phyloP scores from a whole-genome alignment of 192 early-diverging fungal genomes.

The Fimicolochytrium jonesii region DNA sequence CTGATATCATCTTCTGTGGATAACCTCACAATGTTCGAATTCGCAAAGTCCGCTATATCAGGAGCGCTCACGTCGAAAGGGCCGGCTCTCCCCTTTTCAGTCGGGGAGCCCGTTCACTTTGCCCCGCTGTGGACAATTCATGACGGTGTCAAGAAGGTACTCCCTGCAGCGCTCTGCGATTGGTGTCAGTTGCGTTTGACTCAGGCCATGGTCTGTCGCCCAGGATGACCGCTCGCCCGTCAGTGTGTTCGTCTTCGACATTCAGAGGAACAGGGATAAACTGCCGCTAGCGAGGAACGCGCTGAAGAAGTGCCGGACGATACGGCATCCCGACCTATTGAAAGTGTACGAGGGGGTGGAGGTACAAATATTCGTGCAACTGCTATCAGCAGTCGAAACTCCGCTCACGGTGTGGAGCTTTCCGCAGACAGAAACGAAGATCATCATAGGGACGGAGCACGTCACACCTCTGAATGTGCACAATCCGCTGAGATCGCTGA shows the following conservation, averaged over 20 bases:
- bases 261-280: slow-evolving; percentile 56
- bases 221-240: slow-evolving; percentile 59
- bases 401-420: neutral
- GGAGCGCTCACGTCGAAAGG: slow-evolving; percentile 19
- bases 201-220: neutral
- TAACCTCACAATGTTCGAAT: slow-evolving; percentile 39
- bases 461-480: slow-evolving; percentile 66
- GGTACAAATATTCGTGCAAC: slow-evolving; percentile 36
- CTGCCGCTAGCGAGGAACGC: slow-evolving; percentile 85
- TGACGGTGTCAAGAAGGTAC: slow-evolving; percentile 59
- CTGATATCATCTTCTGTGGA: too few species aligned
- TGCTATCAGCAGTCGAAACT: neutral
- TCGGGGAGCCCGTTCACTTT: slow-evolving; percentile 18
- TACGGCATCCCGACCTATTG: slow-evolving; percentile 86
- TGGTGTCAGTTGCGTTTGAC: neutral
- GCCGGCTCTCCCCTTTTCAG: slow-evolving; percentile 22
- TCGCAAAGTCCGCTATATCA: slow-evolving; percentile 34
- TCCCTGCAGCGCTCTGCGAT: neutral
- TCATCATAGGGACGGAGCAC: slow-evolving; percentile 87
- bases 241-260: slow-evolving; percentile 82
- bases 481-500: slow-evolving; percentile 44
- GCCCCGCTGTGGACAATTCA: slow-evolving; percentile 29
- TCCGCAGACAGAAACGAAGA: slow-evolving; percentile 59
- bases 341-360: slow-evolving; percentile 84
- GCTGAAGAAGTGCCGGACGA: slow-evolving; percentile 77